Base-by-base conservation (phyloP, 2,329 filamentous ascomycete genomes). In the Fusarium sp. region DNA sequence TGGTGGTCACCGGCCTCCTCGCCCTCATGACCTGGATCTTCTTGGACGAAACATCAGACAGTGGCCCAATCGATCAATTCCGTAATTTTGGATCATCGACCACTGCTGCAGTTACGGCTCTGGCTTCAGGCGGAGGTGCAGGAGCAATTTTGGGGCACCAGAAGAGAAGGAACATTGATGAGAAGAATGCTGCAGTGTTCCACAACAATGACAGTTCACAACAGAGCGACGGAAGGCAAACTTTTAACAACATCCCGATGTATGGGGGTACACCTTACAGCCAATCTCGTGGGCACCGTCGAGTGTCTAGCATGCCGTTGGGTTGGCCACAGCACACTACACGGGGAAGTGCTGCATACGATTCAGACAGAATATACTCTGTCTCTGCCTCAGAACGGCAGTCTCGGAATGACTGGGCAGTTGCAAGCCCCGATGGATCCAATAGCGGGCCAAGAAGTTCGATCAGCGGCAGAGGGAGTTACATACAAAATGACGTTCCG, bases 1-100 rank as follows among this genome's bases (percentile, higher is more conserved):
- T 90, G 8, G 77, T 91, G 5, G 76, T 93, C 2, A 74, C 84
- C 8, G 79, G 83, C 9, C 80, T 92, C 41, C 65, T 90, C 25
- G 83, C 83, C 2, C 87, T 87, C n/a, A 74, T 84, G 9, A 46
- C 80, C 8, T 87, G 84, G 79, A 79, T 88, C 67, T 61, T 87
- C 20, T 61, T 81, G 22, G 86, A 88, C 66, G 86, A 88, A 72
- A 79, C 75, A 8, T 80, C 77, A 2, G 75, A 79, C 18, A 77
- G 77, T 61, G 74, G 77, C 1, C 60, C 76, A 2, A 29, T 77
- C 10, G 68, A 81, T 46, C 81, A 81, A 37, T 66, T 80, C 27
- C 75, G 71, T 11, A 78, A 71, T 20, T 71, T 79, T 41, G 59
- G 66, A 2, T 65, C 63, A 24, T 70, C 69, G 12, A 67, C 70